A percentile compares a stretch with the other conserved stretches of the same genome.
phyloP scores from a whole-genome alignment of 306 rosid species.

The Delonix regia region DNA sequence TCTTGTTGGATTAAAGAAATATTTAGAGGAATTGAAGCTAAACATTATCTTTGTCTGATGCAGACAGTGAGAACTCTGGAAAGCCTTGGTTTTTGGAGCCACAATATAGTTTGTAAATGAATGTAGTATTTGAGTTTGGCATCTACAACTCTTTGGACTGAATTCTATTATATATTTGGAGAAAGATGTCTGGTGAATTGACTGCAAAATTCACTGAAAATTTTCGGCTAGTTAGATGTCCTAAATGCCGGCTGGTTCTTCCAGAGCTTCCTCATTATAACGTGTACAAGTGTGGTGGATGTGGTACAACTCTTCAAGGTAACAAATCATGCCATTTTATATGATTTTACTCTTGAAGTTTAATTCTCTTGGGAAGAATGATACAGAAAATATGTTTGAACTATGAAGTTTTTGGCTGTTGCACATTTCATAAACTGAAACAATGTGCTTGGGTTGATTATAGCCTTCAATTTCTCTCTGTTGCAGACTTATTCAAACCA shows the following conservation, averaged over 20 bases:
- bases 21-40: slow-evolving; percentile 20
- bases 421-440: slow-evolving; percentile 10
- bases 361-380: not conserved
- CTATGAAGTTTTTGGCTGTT: not conserved
- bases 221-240: slow-evolving; percentile 78
- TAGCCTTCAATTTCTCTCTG: slow-evolving; percentile 13
- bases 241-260: slow-evolving; percentile 69
- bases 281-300: slow-evolving; percentile 88
- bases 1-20: not conserved
- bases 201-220: slow-evolving; percentile 47
- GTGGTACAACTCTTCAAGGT: slow-evolving; percentile 79
- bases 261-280: slow-evolving; percentile 58
- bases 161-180: slow-evolving; percentile 26
- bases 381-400: not conserved
- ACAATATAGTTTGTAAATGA: not conserved
- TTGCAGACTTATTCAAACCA: not conserved
- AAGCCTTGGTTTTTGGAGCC: slow-evolving; percentile 1
- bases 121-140: slow-evolving; percentile 27
- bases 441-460: slow-evolving; percentile 19
- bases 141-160: slow-evolving; percentile 29
- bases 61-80: slow-evolving; percentile 35
- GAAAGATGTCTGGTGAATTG: slow-evolving; percentile 53
- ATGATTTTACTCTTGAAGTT: not conserved
- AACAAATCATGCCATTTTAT: slow-evolving; percentile 25
- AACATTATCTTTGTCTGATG: slow-evolving; percentile 32